Percentiles rank a stretch among this genome's conserved stretches.
phyloP scores from a whole-genome alignment of 2,329 filamentous ascomycete species.

The Pestalotiopsis sp. region DNA sequence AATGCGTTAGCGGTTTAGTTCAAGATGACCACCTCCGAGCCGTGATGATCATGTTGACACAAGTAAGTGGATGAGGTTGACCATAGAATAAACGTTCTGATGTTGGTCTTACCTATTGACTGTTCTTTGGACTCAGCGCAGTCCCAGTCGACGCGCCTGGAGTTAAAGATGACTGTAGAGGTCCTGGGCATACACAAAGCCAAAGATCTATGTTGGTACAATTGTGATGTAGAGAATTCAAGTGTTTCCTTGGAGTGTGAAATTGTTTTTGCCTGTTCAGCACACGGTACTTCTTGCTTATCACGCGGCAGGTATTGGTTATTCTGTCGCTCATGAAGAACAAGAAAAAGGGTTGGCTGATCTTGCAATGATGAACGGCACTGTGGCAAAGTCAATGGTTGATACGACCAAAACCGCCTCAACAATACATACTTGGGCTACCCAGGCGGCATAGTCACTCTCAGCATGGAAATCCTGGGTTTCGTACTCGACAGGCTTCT shows the following conservation, averaged over 20 bases:
- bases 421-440: too few species aligned
- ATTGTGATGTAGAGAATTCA: slow-evolving; percentile 2
- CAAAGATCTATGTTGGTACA: slow-evolving; percentile 24
- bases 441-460: background rate
- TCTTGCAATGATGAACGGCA: background rate
- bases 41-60: too few species aligned
- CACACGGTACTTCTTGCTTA: too few species aligned
- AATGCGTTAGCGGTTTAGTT: slow-evolving; percentile 14
- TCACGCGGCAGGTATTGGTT: background rate
- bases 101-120: background rate
- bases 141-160: slow-evolving; percentile 16
- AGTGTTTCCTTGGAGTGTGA: slow-evolving; percentile 19
- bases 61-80: too few species aligned
- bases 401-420: background rate
- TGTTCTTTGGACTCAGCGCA: background rate
- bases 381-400: background rate
- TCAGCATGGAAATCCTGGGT: background rate
- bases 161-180: slow-evolving; percentile 19
- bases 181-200: slow-evolving; percentile 9
- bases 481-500: background rate
- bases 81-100: too few species aligned
- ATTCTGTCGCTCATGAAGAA: slow-evolving; percentile 18
- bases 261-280: slow-evolving; percentile 10
- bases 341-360: slow-evolving; percentile 13
- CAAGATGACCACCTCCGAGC: slow-evolving; percentile 1